Base-by-base conservation (phyloP, 257 asterid species). In the Linderniella brevidens region DNA sequence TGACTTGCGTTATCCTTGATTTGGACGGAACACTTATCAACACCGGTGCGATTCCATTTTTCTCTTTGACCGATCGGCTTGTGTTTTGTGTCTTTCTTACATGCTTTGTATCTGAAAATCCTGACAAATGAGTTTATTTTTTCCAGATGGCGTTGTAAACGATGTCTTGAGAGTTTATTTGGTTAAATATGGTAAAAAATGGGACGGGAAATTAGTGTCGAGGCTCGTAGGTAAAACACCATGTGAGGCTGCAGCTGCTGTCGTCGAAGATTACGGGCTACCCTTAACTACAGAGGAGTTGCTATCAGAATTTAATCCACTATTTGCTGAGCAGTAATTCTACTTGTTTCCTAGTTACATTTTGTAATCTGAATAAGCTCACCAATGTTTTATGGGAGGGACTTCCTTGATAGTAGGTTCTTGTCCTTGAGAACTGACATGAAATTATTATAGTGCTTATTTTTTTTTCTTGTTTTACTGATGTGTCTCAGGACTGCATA, bases 21-120 rank as follows among this genome's bases (percentile, higher is more conserved):
- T 74, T 87, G 76, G 97, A 87, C 58, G 97, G 95, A 54, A 80
- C 93, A 37, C 92, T 87, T 62, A 72, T 87, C 48, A 83, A 83
- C 61, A 87, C 95, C 62, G 95, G 95, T 83, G 47, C 19, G 60
- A 7, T 49, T 12, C 5, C 5, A 1, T 14, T 29, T n/a, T 10
- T 20, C 54, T 49, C 1, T 9, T 19, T 6, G 9, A 4, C 15
- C 4, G 17, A n/a, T 35, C n/a, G 2, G 9, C n/a, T 64, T 44
- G 5, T 67, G 40, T 49, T 59, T 58, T 25, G 43, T 48, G 14
- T 16, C 19, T 18, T 13, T 8, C 17, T 5, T 35, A 19, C 45
- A 29, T 49, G 32, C 57, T 39, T 12, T 49, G 12, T 63, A n/a
- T 35, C 17, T 55, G 55, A 13, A 37, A 19, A 15, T 14, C 9